phyloP scores from a whole-genome alignment of 257 asterid species.

The Solanum phureja region DNA sequence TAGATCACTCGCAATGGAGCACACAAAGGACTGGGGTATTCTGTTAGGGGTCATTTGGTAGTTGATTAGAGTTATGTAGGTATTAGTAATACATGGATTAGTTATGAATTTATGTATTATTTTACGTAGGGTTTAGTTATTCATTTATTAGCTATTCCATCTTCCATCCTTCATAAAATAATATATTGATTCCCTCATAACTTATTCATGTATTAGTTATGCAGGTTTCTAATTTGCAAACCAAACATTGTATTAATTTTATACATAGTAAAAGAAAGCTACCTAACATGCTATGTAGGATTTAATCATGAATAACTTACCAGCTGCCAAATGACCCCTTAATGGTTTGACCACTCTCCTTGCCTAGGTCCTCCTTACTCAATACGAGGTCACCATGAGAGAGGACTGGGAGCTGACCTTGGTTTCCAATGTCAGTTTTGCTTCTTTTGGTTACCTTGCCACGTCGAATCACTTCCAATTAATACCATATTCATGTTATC shows the following conservation, averaged over 20 bases:
- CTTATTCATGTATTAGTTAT: neutral
- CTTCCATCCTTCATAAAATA: neutral
- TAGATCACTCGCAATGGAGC: neutral
- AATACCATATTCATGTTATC: neutral
- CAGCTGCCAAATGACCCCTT: neutral
- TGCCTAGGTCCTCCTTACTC: neutral
- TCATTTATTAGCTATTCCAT: neutral
- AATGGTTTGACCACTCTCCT: neutral
- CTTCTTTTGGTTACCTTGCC: neutral
- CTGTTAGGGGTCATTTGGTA: neutral
- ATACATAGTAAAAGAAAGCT: neutral
- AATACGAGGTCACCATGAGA: neutral
- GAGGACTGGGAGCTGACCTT: neutral
- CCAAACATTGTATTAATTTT: neutral
- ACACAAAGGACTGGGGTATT: neutral
- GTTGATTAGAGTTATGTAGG: neutral
- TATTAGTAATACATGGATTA: neutral
- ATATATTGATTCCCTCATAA: neutral
- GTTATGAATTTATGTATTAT: neutral
- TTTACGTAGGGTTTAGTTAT: neutral
- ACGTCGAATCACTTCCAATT: neutral
- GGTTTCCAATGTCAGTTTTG: neutral
- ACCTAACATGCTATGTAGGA: neutral
- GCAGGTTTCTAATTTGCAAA: neutral
- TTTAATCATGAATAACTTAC: neutral